Evolutionary conservation across 1,139 yeast genomes (phyloP).

Genomic region (Blastobotrys arbuscula): DNA sequence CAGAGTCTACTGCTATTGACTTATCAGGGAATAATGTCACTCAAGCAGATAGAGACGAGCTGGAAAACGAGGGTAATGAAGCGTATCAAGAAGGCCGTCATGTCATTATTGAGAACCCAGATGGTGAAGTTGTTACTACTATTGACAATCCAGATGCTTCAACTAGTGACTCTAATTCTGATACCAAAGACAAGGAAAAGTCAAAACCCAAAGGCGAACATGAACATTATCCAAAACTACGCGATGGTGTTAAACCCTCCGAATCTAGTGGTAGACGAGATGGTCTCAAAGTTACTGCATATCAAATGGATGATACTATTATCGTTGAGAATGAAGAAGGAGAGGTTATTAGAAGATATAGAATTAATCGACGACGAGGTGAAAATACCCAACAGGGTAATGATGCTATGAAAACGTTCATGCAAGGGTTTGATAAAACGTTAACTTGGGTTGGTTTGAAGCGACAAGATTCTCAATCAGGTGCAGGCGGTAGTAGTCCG

Average conservation of each 20-base stretch:
- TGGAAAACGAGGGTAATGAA: conserved; percentile 29
- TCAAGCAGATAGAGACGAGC: conserved; percentile 18
- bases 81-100: conserved; percentile 72
- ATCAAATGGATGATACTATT: conserved; percentile 62
- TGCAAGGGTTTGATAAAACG: conserved; percentile 23
- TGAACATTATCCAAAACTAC: neutral
- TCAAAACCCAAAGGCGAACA: conserved; percentile 5
- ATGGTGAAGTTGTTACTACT: conserved; percentile 67
- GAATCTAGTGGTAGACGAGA: conserved; percentile 4
- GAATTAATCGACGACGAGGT: conserved; percentile 45
- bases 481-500: neutral
- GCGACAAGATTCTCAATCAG: conserved; percentile 2
- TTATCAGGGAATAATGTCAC: conserved; percentile 27
- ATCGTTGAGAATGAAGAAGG: conserved; percentile 90
- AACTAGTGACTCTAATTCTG: neutral
- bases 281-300: conserved; percentile 44
- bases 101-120: conserved; percentile 69
- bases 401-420: conserved; percentile 1
- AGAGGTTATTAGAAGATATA: conserved; percentile 78
- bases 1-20: conserved; percentile 30
- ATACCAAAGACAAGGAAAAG: conserved; percentile 3
- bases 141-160: conserved; percentile 13
- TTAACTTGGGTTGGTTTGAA: conserved; percentile 27
- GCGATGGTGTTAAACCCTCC: neutral
- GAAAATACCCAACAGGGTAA: conserved; percentile 9